phyloP scores from a whole-genome alignment of 805 yeast species.

The Starmerella ratchasimensis region DNA sequence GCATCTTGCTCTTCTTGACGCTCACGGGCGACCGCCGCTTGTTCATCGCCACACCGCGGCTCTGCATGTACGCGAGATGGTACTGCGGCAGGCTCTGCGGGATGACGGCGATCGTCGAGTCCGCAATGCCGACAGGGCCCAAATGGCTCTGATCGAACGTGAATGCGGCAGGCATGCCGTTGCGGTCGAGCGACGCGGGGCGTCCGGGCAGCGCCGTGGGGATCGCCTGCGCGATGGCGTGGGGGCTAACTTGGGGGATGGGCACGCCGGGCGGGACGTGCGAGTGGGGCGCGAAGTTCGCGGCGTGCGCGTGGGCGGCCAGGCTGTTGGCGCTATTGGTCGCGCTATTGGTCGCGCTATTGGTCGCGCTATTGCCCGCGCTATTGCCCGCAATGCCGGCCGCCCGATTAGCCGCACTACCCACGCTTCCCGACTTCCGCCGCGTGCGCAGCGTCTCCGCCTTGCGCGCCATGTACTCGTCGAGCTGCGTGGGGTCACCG shows the following conservation, averaged over 20 bases:
- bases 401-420: not conserved
- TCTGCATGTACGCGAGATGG: conserved; percentile 84
- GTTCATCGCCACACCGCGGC: conserved; percentile 36
- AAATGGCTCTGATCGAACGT: conserved; percentile 29
- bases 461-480: conserved; percentile 17
- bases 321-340: not conserved
- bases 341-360: not conserved
- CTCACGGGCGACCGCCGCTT: conserved; percentile 32
- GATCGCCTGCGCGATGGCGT: no score
- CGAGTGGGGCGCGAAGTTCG: no score
- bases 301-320: not conserved
- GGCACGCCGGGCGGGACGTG: no score
- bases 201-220: no score
- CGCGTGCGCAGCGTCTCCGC: conserved; percentile 12
- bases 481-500: conserved; percentile 13
- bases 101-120: conserved; percentile 74
- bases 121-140: conserved; percentile 23
- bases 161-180: conserved; percentile 27
- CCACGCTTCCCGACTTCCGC: not conserved
- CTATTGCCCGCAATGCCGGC: not conserved
- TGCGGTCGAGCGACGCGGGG: conserved; percentile 15
- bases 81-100: conserved; percentile 92
- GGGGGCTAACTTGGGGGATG: conserved; percentile 1
- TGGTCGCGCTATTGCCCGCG: not conserved
- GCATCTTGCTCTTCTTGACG: conserved; percentile 75